Base-by-base conservation (phyloP, 1,139 yeast species). In the Candida labiduridarum region DNA sequence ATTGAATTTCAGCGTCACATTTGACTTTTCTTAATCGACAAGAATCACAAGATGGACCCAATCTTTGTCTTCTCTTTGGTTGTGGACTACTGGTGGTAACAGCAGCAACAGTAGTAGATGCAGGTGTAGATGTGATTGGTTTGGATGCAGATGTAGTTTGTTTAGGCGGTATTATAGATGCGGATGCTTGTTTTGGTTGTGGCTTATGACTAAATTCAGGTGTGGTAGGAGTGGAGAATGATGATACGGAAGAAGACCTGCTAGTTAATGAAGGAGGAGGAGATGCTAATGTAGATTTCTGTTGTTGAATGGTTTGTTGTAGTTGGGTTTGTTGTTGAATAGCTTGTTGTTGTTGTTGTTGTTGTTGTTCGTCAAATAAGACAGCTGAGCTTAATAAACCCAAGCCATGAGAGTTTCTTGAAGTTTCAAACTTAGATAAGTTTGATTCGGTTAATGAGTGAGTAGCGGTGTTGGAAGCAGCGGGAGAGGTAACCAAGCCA, bases 31-130 rank as follows among this genome's bases (percentile, higher is more conserved):
- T 76, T n/a, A 79, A 64, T 48, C 91, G 73, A 64, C 94, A 87
- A 41, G 80, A 71, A 63, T 87, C 92, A 66, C 94, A 87, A 45
- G 88, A 82, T 9, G 92, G 92, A 0, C 94, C 92, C 19, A 82
- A 72, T 53, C 94, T 70, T 65, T 87, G 92, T 57, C 87, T 66
- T 65, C 78, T 76, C 54, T 69, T 76, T 15, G 49, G 47, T 35
- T 35, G 48, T 19, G 15, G 30, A n/a, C 16, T 38, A n/a, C 14
- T 31, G 11, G 15, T 31, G 6, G 15, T 12, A 31, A 5, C 18
- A 19, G 39, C 14, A 46, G 30, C 11, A n/a, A 5, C 11, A 31
- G n/a, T 25, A 19, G 39, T 15, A 46, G 30, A 25, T 25, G 29
- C 35, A 33, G 41, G 22, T 16, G 44, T 35, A 14, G 41, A n/a